Conservation (phyloP, 768 basidiomycete species). For the Psilocybe tampanensis region DNA sequence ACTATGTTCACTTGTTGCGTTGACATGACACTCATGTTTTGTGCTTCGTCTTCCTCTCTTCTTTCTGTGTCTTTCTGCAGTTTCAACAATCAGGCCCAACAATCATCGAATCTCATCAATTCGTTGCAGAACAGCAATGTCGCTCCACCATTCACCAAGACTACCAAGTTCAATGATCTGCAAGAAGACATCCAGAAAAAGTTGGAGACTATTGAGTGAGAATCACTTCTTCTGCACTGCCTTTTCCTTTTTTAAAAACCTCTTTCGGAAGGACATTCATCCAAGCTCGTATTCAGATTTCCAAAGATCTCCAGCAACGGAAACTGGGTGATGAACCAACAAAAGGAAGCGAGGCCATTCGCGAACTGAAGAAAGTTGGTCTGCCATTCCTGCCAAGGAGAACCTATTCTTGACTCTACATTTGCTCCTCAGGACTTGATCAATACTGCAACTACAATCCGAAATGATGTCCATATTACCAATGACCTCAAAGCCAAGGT, state of each 20-base stretch:
- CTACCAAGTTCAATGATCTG: slow-evolving; percentile 83
- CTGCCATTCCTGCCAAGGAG: background rate
- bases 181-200: slow-evolving; percentile 66
- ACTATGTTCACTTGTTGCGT: background rate
- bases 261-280: slow-evolving; percentile 54
- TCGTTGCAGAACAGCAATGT: slow-evolving; percentile 13
- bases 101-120: slow-evolving; percentile 1
- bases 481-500: slow-evolving; percentile 75
- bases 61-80: background rate
- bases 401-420: background rate
- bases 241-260: slow-evolving; percentile 13
- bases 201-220: slow-evolving; percentile 76
- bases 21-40: background rate
- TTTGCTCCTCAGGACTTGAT: slow-evolving; percentile 58
- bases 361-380: slow-evolving; percentile 66
- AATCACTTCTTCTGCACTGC: background rate
- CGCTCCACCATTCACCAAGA: slow-evolving; percentile 48
- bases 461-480: slow-evolving; percentile 65
- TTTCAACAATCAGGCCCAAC: slow-evolving; percentile 3
- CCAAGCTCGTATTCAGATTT: slow-evolving; percentile 79
- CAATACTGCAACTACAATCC: slow-evolving; percentile 60
- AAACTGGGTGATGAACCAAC: slow-evolving; percentile 76
- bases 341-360: slow-evolving; percentile 72
- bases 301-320: slow-evolving; percentile 75
- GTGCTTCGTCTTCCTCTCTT: background rate